These are phyloP conservation scores for Inonotus hispidus DNA, from an alignment of 1,284 basidiomycete genomes.

Conservation along the genomic window DNA sequence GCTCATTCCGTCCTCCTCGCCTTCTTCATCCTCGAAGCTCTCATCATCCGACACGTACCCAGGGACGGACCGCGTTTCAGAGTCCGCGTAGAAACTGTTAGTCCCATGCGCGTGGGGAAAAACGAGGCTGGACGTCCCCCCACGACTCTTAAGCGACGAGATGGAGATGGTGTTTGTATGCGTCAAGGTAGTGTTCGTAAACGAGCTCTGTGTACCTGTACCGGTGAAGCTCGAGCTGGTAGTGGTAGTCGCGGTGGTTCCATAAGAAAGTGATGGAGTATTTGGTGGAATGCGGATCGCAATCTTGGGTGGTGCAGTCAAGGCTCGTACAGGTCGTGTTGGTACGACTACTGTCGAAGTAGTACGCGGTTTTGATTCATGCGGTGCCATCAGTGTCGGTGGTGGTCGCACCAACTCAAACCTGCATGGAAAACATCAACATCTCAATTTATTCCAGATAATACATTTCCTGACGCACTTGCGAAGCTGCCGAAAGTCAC, in stretches of 20 bases:
- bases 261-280: constrained; percentile 9
- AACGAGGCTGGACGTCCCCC: background rate
- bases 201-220: background rate
- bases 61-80: constrained; percentile 6
- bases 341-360: background rate
- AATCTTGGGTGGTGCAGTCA: constrained; percentile 14
- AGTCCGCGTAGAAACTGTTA: background rate
- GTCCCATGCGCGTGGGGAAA: background rate
- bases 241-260: background rate
- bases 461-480: constrained; percentile 28
- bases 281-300: constrained; percentile 10
- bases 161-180: constrained; percentile 10
- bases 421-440: background rate
- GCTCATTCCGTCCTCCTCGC: background rate
- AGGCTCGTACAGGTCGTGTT: constrained; percentile 6
- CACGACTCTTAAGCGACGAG: constrained; percentile 10
- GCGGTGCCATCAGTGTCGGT: background rate
- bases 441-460: background rate
- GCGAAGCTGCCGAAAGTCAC: constrained; percentile 72
- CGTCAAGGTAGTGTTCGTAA: background rate
- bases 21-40: background rate
- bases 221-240: background rate
- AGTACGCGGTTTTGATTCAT: background rate
- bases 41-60: constrained; percentile 3
- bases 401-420: constrained; percentile 65